Evolutionary conservation across 2,329 filamentous ascomycete genomes (phyloP), one percentile per base, ranked within the genome.

Genomic region (Sclerotinia spermophila): DNA sequence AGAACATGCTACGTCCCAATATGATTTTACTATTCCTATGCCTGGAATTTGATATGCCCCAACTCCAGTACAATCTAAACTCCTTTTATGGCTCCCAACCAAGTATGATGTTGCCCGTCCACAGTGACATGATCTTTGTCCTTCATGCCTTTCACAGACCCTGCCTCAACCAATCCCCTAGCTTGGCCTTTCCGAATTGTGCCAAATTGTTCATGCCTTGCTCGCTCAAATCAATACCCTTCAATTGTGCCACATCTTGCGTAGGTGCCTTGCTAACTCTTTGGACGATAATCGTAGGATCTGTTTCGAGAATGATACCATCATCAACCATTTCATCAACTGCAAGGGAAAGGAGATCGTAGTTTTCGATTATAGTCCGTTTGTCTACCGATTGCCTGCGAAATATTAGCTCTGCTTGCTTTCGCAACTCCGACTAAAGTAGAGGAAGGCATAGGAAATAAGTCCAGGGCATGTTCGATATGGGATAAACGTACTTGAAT

Each of bases 291-390:
- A 97, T 92, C 74, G 96, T 95, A 1, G 96, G 94, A 81, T 99
- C 96, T 0, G 95, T 98, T 84, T 99, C 96, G 73, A 99, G 89
- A 77, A 99, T 95, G 80, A 98, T 96, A 72, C 96, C 96, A 79
- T 97, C 94, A 82, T 97, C 94, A 68, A 96, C 89, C 73, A 96
- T 95, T 82, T 99, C 96, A 81, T 99, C 96, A 74, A 99, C 92
- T 59, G 94, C 93, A 68, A 99, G 88, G 21, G 94, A 92, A 73
- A 97, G 92, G 33, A 98, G 87, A 82, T 98, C 96, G 85, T 98
- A 99, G 87, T 98, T 98, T 83, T 99, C 96, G 79, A 98, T 91
- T 75, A 98, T 94, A 71, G 96, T 98, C 76, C 96, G 91, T 87
- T 97, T 97, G 84, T 99, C 96, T 66, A 96, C 94, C 45, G 93